Evolutionary conservation across 495 filamentous ascomycete species (phyloP).

Genomic region (Aspergillus affinis): DNA sequence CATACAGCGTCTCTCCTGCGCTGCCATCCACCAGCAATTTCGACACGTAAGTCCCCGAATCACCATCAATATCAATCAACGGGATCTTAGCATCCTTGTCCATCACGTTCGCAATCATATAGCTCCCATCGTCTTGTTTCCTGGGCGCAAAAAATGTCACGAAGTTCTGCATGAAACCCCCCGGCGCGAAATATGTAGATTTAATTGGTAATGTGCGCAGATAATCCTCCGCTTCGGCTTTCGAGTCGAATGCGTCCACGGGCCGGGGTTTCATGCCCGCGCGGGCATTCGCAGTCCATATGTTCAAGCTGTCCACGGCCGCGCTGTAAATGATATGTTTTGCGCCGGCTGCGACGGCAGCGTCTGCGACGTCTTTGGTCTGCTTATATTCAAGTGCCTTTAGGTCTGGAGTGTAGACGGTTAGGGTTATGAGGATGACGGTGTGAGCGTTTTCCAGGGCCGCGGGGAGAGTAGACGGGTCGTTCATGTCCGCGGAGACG

Average conservation of each 20-base stretch:
- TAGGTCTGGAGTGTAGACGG: conserved; percentile 30
- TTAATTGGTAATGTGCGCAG: conserved; percentile 42
- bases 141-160: conserved; percentile 12
- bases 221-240: conserved; percentile 42
- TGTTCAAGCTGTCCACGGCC: conserved; percentile 27
- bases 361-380: conserved; percentile 47
- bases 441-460: conserved; percentile 48
- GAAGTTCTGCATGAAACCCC: conserved; percentile 52
- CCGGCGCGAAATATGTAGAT: conserved; percentile 41
- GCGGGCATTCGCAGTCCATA: not conserved
- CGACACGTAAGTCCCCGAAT: conserved; percentile 52
- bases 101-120: conserved; percentile 17
- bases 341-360: conserved; percentile 42
- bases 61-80: conserved; percentile 41
- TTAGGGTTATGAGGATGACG: conserved; percentile 49
- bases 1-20: conserved; percentile 46
- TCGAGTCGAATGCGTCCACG: conserved; percentile 43
- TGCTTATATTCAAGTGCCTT: conserved; percentile 36
- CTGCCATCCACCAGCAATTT: conserved; percentile 46
- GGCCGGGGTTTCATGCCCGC: conserved; percentile 1
- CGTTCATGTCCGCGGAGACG: conserved; percentile 45
- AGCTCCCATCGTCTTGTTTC: conserved; percentile 16
- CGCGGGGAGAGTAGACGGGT: conserved; percentile 35
- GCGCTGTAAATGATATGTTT: conserved; percentile 53
- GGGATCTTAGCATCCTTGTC: conserved; percentile 35